These are phyloP conservation scores for Ceratocystis colombiana DNA, from an alignment of 2,329 filamentous ascomycete species.

Conservation along the genomic window DNA sequence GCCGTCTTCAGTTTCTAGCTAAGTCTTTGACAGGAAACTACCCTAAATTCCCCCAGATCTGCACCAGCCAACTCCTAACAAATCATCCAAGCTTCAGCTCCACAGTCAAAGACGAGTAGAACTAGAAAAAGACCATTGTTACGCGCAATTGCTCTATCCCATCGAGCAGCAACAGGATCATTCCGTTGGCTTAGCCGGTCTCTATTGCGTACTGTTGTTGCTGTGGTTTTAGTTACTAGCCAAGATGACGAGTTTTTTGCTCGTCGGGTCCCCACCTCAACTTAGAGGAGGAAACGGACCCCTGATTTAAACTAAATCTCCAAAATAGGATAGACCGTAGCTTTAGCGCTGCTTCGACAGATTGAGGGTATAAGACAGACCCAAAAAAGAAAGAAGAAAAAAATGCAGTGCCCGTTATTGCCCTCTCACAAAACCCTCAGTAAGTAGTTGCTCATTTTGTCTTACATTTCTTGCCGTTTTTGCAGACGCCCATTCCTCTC, in stretches of 20 bases:
- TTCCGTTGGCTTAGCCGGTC: background rate
- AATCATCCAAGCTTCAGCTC: constrained; percentile 4
- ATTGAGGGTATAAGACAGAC: too few relatives aligned
- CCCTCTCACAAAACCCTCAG: background rate
- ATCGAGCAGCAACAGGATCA: background rate
- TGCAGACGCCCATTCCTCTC: background rate
- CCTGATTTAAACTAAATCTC: constrained; percentile 12
- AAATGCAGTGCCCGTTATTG: background rate
- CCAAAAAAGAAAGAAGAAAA: background rate
- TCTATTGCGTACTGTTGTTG: constrained; percentile 6
- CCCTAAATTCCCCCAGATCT: constrained; percentile 2
- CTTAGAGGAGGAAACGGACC: background rate
- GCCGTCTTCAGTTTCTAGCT: background rate
- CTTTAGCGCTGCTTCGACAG: background rate
- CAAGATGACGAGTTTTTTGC: background rate
- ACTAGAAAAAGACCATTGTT: background rate
- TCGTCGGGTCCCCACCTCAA: background rate
- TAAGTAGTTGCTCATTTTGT: background rate
- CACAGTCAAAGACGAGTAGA: background rate
- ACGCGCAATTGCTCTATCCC: constrained; percentile 7
- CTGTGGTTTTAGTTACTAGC: background rate
- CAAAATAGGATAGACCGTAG: background rate
- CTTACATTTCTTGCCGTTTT: background rate
- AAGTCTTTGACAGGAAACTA: constrained; percentile 8
- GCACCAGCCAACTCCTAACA: background rate